Percentiles rank a stretch among this genome's conserved stretches.
phyloP scores from a whole-genome alignment of 305 asterid genomes.

The Fraxinus angustifolia region DNA sequence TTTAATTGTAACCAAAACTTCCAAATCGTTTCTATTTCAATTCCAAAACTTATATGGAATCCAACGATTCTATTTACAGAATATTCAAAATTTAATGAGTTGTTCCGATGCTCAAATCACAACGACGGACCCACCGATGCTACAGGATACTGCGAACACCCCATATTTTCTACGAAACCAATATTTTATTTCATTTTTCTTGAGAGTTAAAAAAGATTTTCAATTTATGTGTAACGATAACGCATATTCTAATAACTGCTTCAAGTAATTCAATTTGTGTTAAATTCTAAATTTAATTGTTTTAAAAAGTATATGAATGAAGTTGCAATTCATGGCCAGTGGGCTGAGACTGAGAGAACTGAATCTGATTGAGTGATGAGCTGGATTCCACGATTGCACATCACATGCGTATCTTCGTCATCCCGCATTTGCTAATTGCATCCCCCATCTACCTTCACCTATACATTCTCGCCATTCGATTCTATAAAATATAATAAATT shows the following conservation, averaged over 20 bases:
- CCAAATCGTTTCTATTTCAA: not conserved
- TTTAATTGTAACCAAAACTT: not conserved
- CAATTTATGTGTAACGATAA: not conserved
- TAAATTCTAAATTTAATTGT: not conserved
- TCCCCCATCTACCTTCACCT: not conserved
- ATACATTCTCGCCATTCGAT: not conserved
- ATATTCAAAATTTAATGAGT: not conserved
- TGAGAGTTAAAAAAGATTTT: not conserved
- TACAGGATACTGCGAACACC: not conserved
- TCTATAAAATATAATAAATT: not conserved
- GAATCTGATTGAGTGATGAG: not conserved
- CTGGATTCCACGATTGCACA: not conserved
- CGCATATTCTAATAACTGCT: not conserved
- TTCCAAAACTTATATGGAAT: not conserved
- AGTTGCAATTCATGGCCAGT: not conserved
- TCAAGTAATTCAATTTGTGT: not conserved
- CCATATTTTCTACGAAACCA: not conserved
- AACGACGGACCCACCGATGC: not conserved
- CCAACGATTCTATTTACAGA: not conserved
- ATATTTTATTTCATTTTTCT: not conserved
- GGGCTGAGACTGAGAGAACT: not conserved
- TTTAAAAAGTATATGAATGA: too few relatives aligned
- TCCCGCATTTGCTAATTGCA: not conserved
- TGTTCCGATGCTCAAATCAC: not conserved
- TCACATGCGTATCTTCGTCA: not conserved